Evolutionary conservation across 495 filamentous ascomycete species (phyloP), one percentile per base, ranked within the genome.

Genomic region (Xylaria grammica): DNA sequence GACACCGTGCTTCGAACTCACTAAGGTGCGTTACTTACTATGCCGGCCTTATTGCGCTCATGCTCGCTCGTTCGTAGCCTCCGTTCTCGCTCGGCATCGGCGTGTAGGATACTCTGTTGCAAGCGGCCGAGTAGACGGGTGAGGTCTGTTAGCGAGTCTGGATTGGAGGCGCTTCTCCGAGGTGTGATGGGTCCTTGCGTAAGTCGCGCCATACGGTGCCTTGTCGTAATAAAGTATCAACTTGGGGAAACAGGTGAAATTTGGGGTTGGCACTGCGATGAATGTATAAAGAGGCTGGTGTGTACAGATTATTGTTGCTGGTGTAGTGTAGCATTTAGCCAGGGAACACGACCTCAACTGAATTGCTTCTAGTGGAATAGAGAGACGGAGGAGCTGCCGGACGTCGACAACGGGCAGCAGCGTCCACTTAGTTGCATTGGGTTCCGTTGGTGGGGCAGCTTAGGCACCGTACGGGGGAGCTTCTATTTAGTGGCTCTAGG

Each of bases 91-190:
- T 90, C 86, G 60, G 86, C 77, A 50, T 86, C 84, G 55, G 89
- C 84, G 20, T 85, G 85, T 32, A 94, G 82, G 51, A 96, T 82
- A 63, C 86, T 90, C 53, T 88, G 82, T 72, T 94, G 88, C 6
- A 96, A 80, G 2, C 91, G 88, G 58, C 81, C 78, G 54, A 96
- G 84, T n/a, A 94, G 84, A n/a, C 90, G 84, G 49, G 80, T 84
- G 10, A 94, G 84, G 67, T 90, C 88, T 20, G 89, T 81, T 17
- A 72, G 63, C 19, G 69, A 59, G 52, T 72, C 72, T 24, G 65
- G 50, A 52, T 70, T 70, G 48, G 65, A 67, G 36, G 67, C 70
- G 27, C 44, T 66, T 32, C 67, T 60, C 22, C 54, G 61, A 20
- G 66, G 65, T 10, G 71, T 72, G 42, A 69, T 57, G 29, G 71